Conservation (phyloP, 345 rosid species). For the Lumnitzera racemosa region DNA sequence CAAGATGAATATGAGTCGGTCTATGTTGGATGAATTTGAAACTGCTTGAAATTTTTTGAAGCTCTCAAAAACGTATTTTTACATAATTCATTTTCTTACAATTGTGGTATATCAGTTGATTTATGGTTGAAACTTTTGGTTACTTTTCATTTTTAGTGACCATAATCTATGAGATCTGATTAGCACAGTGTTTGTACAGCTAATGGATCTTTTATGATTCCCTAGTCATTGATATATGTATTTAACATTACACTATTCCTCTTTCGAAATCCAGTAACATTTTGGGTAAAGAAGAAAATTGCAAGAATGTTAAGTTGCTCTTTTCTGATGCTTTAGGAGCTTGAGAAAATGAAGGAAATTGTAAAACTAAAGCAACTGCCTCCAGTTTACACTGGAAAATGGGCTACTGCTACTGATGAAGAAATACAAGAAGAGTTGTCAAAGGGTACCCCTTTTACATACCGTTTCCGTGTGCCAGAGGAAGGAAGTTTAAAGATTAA, state of each 20-base stretch:
- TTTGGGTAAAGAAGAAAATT: too few relatives aligned
- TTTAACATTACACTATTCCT: too few relatives aligned
- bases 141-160: too few relatives aligned
- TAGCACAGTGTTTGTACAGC: too few relatives aligned
- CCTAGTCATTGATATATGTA: too few relatives aligned
- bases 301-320: too few relatives aligned
- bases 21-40: background rate
- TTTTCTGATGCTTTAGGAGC: conserved; percentile 45
- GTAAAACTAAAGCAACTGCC: conserved; percentile 68
- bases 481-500: conserved; percentile 68
- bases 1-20: background rate
- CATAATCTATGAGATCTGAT: too few relatives aligned
- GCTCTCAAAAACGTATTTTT: background rate
- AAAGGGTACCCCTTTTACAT: conserved; percentile 74
- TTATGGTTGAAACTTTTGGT: too few relatives aligned
- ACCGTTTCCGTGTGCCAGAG: conserved; percentile 76
- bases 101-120: too few relatives aligned
- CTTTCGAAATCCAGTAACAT: too few relatives aligned
- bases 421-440: conserved; percentile 69
- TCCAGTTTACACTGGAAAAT: conserved; percentile 77
- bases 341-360: conserved; percentile 84
- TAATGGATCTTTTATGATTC: too few relatives aligned
- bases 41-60: background rate
- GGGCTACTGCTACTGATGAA: conserved; percentile 69
- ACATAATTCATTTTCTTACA: too few relatives aligned